These are phyloP conservation scores for Pseudogymnoascus sp. DNA, from an alignment of 2,329 filamentous ascomycete genomes.

Conservation along the genomic window DNA sequence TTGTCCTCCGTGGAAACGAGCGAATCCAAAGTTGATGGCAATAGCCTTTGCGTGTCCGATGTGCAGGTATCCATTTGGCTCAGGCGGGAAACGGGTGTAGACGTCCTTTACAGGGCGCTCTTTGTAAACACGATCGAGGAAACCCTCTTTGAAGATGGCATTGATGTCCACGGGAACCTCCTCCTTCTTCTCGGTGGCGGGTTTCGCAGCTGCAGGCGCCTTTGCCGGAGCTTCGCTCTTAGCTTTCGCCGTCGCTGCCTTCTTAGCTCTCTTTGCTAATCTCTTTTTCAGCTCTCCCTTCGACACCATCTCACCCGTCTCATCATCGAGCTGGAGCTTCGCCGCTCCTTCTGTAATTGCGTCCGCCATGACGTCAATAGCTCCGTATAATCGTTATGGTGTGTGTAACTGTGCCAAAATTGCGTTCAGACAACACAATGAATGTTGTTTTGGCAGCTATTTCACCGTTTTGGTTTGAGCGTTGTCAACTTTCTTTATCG, in stretches of 20 bases:
- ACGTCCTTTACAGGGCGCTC: constrained; percentile 55
- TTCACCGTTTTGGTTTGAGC: background rate
- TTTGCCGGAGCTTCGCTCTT: constrained; percentile 38
- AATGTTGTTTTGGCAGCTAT: background rate
- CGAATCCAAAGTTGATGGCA: constrained; percentile 93
- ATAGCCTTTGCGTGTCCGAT: constrained; percentile 95
- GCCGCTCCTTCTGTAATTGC: constrained; percentile 37
- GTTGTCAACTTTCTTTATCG: background rate
- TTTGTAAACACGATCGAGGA: constrained; percentile 64
- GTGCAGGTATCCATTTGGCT: constrained; percentile 90
- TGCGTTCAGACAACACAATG: background rate
- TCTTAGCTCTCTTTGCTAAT: constrained; percentile 50
- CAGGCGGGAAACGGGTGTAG: constrained; percentile 69
- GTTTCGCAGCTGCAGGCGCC: constrained; percentile 27
- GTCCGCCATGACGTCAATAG: constrained; percentile 37
- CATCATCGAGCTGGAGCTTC: constrained; percentile 55
- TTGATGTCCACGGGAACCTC: constrained; percentile 45
- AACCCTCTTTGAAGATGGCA: constrained; percentile 73
- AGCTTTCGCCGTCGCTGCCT: constrained; percentile 45
- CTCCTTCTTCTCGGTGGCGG: constrained; percentile 20
- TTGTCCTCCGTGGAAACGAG: constrained; percentile 59
- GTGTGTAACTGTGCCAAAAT: background rate
- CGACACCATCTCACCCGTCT: constrained; percentile 59
- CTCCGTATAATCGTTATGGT: background rate
- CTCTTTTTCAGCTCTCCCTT: constrained; percentile 58